Evolutionary conservation across 2,329 filamentous ascomycete species (phyloP).

Genomic region (Leptosphaerulina australis): DNA sequence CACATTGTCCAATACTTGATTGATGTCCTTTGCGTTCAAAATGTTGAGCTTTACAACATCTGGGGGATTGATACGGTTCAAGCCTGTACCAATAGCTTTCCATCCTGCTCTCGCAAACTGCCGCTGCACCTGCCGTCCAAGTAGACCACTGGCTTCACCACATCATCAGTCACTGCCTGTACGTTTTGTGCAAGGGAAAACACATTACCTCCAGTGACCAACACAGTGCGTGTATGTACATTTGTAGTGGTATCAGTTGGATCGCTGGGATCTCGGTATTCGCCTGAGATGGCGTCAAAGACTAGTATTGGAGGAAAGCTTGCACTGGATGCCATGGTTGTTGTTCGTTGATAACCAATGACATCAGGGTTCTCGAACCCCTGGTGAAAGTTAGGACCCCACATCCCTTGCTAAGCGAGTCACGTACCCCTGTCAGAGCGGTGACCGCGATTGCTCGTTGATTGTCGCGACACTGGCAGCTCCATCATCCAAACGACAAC

Average conservation of each 20-base stretch:
- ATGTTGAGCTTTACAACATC: slow-evolving; percentile 64
- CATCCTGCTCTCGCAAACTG: slow-evolving; percentile 72
- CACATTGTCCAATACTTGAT: slow-evolving; percentile 56
- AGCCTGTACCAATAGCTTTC: slow-evolving; percentile 55
- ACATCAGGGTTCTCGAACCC: slow-evolving; percentile 9
- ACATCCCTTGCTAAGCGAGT: slow-evolving; percentile 3
- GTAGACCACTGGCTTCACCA: slow-evolving; percentile 69
- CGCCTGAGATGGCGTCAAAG: slow-evolving; percentile 14
- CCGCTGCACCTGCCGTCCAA: slow-evolving; percentile 78
- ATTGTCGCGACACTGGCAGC: slow-evolving; percentile 22
- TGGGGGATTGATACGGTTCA: slow-evolving; percentile 73
- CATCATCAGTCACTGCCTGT: slow-evolving; percentile 16
- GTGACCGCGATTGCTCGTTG: slow-evolving; percentile 10
- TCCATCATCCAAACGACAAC: slow-evolving; percentile 16
- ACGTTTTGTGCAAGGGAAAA: slow-evolving; percentile 1
- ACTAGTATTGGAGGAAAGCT: slow-evolving; percentile 11
- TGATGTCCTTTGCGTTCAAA: slow-evolving; percentile 53
- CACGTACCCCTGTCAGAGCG: slow-evolving; percentile 13
- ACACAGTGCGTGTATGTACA: slow-evolving; percentile 59
- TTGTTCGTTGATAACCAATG: neutral
- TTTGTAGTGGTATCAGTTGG: slow-evolving; percentile 7
- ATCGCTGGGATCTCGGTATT: slow-evolving; percentile 15
- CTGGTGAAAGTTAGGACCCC: slow-evolving; percentile 8
- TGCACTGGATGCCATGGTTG: slow-evolving; percentile 5
- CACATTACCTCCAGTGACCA: slow-evolving; percentile 80